A percentile compares a stretch with the other conserved stretches of the same genome.
Conservation (phyloP, 331 rosid genomes). For the Quercus phellos region DNA sequence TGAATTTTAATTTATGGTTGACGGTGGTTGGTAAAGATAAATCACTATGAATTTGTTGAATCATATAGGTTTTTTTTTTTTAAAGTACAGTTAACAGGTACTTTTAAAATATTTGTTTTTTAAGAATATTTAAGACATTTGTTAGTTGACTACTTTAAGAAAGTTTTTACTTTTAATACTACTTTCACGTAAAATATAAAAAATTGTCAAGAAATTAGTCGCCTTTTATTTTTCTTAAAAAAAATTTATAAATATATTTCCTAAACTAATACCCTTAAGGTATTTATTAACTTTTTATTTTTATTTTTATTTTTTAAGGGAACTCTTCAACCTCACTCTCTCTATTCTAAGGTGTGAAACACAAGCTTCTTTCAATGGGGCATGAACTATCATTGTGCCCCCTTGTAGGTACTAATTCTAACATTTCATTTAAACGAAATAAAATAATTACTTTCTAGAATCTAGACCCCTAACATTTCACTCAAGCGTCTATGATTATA, state of each 20-base stretch:
- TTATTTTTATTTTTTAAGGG: neutral
- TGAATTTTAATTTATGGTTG: conserved; percentile 23
- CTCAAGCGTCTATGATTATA: conserved; percentile 34
- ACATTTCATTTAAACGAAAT: conserved; percentile 29
- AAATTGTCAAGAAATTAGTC: no score
- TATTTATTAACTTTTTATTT: no score
- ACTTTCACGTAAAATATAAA: no score
- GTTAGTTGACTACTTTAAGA: no score
- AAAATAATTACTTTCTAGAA: conserved; percentile 39
- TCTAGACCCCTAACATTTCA: conserved; percentile 42
- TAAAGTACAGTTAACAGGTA: no score
- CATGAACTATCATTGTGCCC: conserved; percentile 54
- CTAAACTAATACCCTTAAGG: no score
- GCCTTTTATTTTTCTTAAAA: neutral
- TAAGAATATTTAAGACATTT: no score
- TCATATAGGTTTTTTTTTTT: neutral
- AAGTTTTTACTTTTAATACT: no score
- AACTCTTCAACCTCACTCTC: conserved; percentile 49
- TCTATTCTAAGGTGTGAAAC: conserved; percentile 45
- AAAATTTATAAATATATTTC: no score
- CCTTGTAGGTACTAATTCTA: conserved; percentile 41
- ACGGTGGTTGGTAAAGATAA: conserved; percentile 46
- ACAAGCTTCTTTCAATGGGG: conserved; percentile 52
- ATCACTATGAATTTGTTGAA: conserved; percentile 12
- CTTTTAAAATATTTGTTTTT: no score